phyloP scores from a whole-genome alignment of 257 asterid genomes.

The Fraxinus anomala region DNA sequence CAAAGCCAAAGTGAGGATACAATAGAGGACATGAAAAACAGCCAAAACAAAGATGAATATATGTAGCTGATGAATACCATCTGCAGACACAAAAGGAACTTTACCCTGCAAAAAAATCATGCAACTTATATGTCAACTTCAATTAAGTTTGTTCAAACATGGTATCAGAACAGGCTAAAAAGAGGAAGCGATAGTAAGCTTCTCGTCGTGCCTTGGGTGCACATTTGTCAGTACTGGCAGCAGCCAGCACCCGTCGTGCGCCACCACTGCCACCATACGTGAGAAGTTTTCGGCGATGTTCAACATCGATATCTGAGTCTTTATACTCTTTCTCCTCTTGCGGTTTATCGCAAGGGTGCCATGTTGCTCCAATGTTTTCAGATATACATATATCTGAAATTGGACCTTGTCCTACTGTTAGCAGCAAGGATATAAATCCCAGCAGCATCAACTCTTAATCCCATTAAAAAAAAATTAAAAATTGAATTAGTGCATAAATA shows the following conservation, averaged over 20 bases:
- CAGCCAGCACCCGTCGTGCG: conserved; percentile 63
- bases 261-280: conserved; percentile 3
- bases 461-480: not conserved
- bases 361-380: conserved; percentile 46
- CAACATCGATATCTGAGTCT: conserved; percentile 13
- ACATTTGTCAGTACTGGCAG: conserved; percentile 60
- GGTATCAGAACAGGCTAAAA: not conserved
- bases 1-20: conserved; percentile 69
- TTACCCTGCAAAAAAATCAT: conserved; percentile 50
- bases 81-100: conserved; percentile 68
- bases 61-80: conserved; percentile 80
- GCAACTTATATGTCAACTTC: not conserved
- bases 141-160: not conserved
- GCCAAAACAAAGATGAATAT: conserved; percentile 90
- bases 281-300: conserved; percentile 62
- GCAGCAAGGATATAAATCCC: conserved; percentile 84
- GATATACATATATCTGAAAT: conserved; percentile 75
- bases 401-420: conserved; percentile 63
- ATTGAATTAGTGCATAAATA: not conserved
- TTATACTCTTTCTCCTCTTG: conserved; percentile 30
- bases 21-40: conserved; percentile 72
- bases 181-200: not conserved
- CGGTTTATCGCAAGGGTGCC: conserved; percentile 82
- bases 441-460: conserved; percentile 78
- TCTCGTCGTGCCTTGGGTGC: conserved; percentile 50